Percentiles rank a stretch among this genome's conserved stretches.
Conservation (phyloP, 139 green algal genomes). For the Chlamydomonas eustigma region DNA sequence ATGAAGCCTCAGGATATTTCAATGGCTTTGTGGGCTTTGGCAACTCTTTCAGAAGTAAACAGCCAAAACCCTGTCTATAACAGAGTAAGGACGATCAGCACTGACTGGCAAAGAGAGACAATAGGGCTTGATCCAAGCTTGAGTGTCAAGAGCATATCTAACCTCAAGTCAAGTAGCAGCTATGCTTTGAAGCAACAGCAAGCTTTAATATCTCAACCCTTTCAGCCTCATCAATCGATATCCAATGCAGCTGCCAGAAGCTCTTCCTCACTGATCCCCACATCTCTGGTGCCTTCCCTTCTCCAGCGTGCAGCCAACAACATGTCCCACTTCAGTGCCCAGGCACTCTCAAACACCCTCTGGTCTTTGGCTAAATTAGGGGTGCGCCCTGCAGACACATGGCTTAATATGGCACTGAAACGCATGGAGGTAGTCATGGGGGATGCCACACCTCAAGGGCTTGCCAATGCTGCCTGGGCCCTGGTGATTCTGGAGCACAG, state of each 20-base stretch:
- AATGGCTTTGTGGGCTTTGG: conserved; percentile 10
- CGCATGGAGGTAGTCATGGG: conserved; percentile 2
- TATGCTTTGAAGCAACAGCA: too few species aligned
- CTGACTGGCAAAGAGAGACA: too few species aligned
- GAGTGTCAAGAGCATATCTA: too few species aligned
- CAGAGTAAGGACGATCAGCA: too few species aligned
- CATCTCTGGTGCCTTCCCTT: too few species aligned
- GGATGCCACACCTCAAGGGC: background rate
- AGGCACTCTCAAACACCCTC: conserved; percentile 12
- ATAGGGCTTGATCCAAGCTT: too few species aligned
- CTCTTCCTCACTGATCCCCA: too few species aligned
- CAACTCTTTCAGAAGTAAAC: conserved; percentile 3
- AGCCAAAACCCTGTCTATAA: too few species aligned
- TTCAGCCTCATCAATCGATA: background rate
- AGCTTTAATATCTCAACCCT: too few species aligned
- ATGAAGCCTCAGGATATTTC: conserved; percentile 5
- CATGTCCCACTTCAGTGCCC: background rate
- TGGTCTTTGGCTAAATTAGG: conserved; percentile 15
- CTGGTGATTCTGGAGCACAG: conserved; percentile 6
- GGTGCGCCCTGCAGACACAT: background rate
- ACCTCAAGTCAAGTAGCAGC: too few species aligned
- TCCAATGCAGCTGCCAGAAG: too few species aligned
- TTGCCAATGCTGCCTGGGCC: background rate
- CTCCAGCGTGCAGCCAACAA: background rate
- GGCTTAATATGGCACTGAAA: background rate